phyloP scores from a whole-genome alignment of 1,284 basidiomycete species.

The Ceratobasidium sp. region DNA sequence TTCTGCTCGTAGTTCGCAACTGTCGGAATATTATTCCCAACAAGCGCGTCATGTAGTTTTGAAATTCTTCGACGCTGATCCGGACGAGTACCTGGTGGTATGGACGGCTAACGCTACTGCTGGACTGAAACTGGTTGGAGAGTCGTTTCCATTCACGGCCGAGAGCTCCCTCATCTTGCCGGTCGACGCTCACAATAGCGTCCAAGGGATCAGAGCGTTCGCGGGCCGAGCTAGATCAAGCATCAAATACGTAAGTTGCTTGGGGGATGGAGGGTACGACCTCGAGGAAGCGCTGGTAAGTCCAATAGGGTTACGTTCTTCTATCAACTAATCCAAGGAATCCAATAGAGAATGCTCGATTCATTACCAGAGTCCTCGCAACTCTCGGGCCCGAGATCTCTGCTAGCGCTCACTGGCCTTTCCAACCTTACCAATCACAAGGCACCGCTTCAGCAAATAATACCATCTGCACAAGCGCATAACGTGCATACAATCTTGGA shows the following conservation, averaged over 20 bases:
- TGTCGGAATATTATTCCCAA: conserved; percentile 67
- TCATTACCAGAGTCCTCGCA: conserved; percentile 11
- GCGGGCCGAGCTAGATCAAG: conserved; percentile 61
- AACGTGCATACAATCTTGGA: conserved; percentile 78
- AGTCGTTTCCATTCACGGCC: conserved; percentile 72
- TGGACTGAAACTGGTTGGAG: conserved; percentile 79
- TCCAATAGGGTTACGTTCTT: conserved; percentile 5
- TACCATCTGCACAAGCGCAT: conserved; percentile 58
- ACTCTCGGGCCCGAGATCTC: conserved; percentile 53
- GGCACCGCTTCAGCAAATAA: conserved; percentile 51
- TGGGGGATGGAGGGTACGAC: conserved; percentile 67
- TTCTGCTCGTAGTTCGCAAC: conserved; percentile 60
- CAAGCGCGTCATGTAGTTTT: conserved; percentile 74
- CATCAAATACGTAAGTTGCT: conserved; percentile 69
- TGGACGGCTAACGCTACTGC: conserved; percentile 82
- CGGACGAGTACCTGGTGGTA: conserved; percentile 72
- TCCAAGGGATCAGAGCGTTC: conserved; percentile 80
- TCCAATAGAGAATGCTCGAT: background rate
- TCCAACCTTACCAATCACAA: conserved; percentile 80
- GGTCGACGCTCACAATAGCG: conserved; percentile 80
- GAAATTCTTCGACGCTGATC: conserved; percentile 72
- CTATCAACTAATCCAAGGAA: background rate
- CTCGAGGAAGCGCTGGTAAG: conserved; percentile 63
- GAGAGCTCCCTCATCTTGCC: conserved; percentile 67
- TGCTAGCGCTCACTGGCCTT: conserved; percentile 78